Percentiles rank a stretch among this genome's conserved stretches.
Conservation (phyloP, 495 filamentous ascomycete species). For the Filosporella fistucella region DNA sequence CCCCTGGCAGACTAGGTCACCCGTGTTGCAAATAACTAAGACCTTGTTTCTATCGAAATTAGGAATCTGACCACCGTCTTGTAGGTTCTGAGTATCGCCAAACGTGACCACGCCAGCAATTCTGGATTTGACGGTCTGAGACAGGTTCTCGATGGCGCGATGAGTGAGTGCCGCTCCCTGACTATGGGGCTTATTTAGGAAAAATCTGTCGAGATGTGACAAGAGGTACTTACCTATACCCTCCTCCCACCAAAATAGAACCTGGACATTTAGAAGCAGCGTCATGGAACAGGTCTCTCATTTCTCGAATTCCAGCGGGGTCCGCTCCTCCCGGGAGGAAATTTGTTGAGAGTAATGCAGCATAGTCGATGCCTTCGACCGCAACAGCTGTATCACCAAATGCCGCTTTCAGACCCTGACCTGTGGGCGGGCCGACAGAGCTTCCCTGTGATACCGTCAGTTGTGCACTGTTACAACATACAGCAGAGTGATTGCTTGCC, state of each 20-base stretch:
- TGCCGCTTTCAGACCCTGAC: slow-evolving; percentile 23
- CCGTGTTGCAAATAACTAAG: slow-evolving; percentile 45
- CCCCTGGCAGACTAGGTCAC: slow-evolving; percentile 49
- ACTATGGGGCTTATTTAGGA: slow-evolving; percentile 22
- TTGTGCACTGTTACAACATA: slow-evolving; percentile 6
- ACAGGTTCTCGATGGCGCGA: slow-evolving; percentile 39
- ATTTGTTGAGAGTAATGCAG: slow-evolving; percentile 32
- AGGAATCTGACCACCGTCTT: slow-evolving; percentile 43
- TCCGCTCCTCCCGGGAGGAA: slow-evolving; percentile 24
- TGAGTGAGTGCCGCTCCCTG: slow-evolving; percentile 53
- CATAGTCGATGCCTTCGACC: slow-evolving; percentile 37
- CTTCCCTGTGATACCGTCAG: slow-evolving; percentile 24
- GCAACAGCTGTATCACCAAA: slow-evolving; percentile 33
- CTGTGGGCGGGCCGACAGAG: slow-evolving; percentile 32
- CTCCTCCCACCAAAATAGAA: slow-evolving; percentile 8
- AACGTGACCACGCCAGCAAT: slow-evolving; percentile 50
- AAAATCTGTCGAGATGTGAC: background rate
- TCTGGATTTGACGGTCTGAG: slow-evolving; percentile 34
- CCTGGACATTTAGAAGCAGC: slow-evolving; percentile 11
- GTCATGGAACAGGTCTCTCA: slow-evolving; percentile 8
- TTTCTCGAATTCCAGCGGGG: slow-evolving; percentile 9
- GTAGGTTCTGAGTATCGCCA: slow-evolving; percentile 51
- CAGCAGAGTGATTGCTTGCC: slow-evolving; percentile 30
- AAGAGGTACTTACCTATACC: slow-evolving; percentile 16
- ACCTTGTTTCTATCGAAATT: slow-evolving; percentile 39